phyloP scores from a whole-genome alignment of 805 yeast genomes.

The Dipodascus geniculatus region DNA sequence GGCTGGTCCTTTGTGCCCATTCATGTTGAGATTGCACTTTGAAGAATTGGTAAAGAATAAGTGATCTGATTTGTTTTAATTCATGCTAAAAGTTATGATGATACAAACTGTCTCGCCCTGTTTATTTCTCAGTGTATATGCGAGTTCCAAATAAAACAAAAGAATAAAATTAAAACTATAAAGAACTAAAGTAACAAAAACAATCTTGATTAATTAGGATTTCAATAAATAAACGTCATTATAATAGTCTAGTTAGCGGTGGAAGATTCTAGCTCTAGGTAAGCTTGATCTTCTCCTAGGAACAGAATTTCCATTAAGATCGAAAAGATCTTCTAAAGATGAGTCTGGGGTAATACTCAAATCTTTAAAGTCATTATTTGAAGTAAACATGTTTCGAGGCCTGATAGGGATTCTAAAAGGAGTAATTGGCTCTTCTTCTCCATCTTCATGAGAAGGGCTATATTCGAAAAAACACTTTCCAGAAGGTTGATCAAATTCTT shows the following conservation, averaged over 20 bases:
- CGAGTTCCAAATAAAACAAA: too few relatives aligned
- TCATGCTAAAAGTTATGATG: too few relatives aligned
- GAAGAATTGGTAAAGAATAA: neutral
- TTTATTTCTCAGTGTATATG: too few relatives aligned
- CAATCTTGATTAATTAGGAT: neutral
- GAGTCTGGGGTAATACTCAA: neutral
- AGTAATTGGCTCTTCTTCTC: neutral
- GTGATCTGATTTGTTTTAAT: too few relatives aligned
- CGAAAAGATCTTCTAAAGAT: neutral
- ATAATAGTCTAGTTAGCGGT: neutral
- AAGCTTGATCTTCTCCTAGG: neutral
- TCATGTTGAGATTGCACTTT: neutral
- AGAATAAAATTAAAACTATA: too few relatives aligned
- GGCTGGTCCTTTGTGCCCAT: neutral
- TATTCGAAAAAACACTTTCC: neutral
- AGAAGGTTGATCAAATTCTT: neutral
- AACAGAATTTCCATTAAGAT: neutral
- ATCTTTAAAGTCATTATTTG: neutral
- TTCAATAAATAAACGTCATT: neutral
- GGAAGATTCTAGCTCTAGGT: neutral
- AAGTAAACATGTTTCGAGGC: neutral
- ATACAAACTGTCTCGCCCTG: too few relatives aligned
- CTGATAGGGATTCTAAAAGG: neutral
- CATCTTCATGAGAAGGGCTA: neutral
- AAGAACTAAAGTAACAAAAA: too few relatives aligned